Conservation (phyloP, 192 early-diverging fungal species). For the Coemansia sp. region DNA sequence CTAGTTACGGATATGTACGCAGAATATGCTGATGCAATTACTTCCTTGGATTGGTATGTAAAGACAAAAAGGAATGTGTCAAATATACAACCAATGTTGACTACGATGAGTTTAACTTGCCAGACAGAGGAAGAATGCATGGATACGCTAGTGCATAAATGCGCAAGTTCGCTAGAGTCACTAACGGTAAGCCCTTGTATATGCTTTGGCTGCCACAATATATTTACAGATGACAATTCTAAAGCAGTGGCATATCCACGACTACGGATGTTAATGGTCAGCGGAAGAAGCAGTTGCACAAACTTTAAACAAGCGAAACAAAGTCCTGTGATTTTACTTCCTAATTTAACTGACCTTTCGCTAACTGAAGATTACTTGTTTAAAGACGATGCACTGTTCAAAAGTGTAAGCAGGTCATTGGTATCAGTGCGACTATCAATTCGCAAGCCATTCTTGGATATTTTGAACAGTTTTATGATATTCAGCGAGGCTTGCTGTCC, state of each 20-base stretch:
- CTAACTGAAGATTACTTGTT: background rate
- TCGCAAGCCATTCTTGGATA: background rate
- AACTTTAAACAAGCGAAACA: background rate
- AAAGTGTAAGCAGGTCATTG: background rate
- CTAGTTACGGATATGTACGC: background rate
- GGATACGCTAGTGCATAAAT: background rate
- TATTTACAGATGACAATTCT: background rate
- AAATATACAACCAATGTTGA: background rate
- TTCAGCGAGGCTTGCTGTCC: background rate
- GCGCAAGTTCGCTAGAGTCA: background rate
- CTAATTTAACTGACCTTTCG: background rate
- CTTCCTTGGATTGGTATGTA: background rate
- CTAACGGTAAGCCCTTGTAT: background rate
- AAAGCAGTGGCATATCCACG: no score
- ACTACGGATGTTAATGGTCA: background rate
- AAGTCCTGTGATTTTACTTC: background rate
- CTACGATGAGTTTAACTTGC: background rate
- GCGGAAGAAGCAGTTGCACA: background rate
- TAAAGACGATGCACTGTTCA: background rate
- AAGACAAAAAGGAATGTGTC: background rate
- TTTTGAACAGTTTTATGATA: background rate
- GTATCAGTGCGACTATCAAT: background rate
- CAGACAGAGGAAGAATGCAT: background rate
- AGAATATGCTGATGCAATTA: background rate
- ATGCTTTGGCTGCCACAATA: background rate